Base-by-base conservation (phyloP, 371 early-diverging fungal species). In the Mucor circinelloides region DNA sequence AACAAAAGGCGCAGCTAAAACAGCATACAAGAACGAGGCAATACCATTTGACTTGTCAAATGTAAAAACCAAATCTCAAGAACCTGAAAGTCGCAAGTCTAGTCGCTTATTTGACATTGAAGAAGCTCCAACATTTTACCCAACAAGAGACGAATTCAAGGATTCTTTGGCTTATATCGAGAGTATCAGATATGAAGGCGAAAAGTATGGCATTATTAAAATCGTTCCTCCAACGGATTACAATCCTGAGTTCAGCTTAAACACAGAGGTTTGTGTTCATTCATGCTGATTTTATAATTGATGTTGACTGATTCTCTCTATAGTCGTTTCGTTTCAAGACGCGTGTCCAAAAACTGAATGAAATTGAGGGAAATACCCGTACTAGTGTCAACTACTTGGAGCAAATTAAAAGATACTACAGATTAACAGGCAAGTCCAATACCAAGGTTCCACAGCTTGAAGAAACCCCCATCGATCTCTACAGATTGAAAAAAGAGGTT, bases 291-390 rank as follows among this genome's bases (percentile, higher is more conserved):
- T 44, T n/a, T 44, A 5, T 2, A 36, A 44, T 44, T 44, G 42
- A 42, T n/a, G 15, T n/a, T 15, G 15, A 15, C 15, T n/a, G n/a
- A n/a, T n/a, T n/a, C n/a, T n/a, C n/a, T n/a, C 42, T 34, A 9
- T 84, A 97, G 95, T 82, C 74, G 25, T 98, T 98, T 77, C 88
- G 91, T 61, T 97, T 98, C 80, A 82, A 86, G 52, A 95, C 98
- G 25, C 87, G 98, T 34, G 85, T 92, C 27, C 97, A 97, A 78
- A 90, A 90, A 72, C 86, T 98, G 28, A 97, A 95, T 78, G 87
- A 90, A 28, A 92, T 97, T 85, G 95, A 96, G 63, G 98, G 97
- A 30, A 87, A 89, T 69, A 94, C 95, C 6, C 85, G 97, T 48
- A 85, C 91, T 21, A 91, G 90, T 38, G 86, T 95, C 63, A 95